Conservation (phyloP, 805 yeast genomes). For the Teunomyces cretensis region DNA sequence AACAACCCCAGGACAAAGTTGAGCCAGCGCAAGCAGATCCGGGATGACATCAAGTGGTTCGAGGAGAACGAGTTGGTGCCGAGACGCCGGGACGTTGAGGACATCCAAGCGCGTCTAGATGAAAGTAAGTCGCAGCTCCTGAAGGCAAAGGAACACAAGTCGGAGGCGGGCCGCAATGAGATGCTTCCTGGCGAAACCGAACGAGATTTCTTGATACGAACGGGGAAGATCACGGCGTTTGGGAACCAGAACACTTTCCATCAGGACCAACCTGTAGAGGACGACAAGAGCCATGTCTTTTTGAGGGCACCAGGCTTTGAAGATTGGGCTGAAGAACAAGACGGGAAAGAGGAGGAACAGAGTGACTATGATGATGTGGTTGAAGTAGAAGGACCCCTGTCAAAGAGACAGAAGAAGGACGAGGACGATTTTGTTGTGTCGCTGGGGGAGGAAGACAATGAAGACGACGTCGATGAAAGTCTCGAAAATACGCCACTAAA, state of each 20-base stretch:
- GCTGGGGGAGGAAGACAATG: constrained; percentile 3
- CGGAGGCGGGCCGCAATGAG: constrained; percentile 18
- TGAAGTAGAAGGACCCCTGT: not conserved
- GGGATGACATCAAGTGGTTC: constrained; percentile 54
- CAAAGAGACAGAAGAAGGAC: not conserved
- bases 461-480: constrained; percentile 1
- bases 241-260: constrained; percentile 66
- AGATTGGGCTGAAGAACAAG: constrained; percentile 16
- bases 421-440: not conserved
- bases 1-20: constrained; percentile 58
- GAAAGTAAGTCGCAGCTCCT: constrained; percentile 39
- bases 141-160: constrained; percentile 11
- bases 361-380: constrained; percentile 18
- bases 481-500: not conserved
- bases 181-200: constrained; percentile 72
- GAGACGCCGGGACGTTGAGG: constrained; percentile 59
- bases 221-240: constrained; percentile 93
- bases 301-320: constrained; percentile 53
- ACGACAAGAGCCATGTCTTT: constrained; percentile 38
- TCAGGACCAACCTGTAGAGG: constrained; percentile 26
- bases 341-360: constrained; percentile 13
- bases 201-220: constrained; percentile 77
- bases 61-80: constrained; percentile 52
- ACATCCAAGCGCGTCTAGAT: constrained; percentile 41
- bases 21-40: constrained; percentile 56